Conservation (phyloP, 2,329 filamentous ascomycete genomes). For the Fusarium sp. region DNA sequence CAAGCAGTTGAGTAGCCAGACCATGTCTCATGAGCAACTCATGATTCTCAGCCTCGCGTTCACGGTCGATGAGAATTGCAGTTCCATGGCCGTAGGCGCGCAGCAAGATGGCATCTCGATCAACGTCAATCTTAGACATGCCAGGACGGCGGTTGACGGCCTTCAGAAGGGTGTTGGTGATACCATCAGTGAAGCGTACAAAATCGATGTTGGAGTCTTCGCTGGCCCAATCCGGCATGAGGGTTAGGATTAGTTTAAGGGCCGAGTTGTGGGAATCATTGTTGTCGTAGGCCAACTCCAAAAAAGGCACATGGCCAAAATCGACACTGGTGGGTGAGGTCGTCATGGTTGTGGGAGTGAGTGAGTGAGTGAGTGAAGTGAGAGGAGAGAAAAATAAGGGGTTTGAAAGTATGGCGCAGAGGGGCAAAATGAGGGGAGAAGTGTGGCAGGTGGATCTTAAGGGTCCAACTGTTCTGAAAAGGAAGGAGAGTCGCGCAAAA, state of each 20-base stretch:
- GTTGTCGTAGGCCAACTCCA: slow-evolving; percentile 82
- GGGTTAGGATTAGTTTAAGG: slow-evolving; percentile 78
- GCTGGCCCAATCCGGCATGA: slow-evolving; percentile 85
- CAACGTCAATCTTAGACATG: slow-evolving; percentile 76
- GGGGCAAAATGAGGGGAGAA: slow-evolving; percentile 14
- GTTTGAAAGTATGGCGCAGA: slow-evolving; percentile 18
- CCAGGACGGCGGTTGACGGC: slow-evolving; percentile 75
- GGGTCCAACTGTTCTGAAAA: slow-evolving; percentile 13
- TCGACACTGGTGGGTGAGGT: slow-evolving; percentile 49
- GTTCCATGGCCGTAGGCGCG: slow-evolving; percentile 95
- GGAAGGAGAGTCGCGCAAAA: slow-evolving; percentile 3
- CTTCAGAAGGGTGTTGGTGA: slow-evolving; percentile 93
- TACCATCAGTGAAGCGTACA: slow-evolving; percentile 94
- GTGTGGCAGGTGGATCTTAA: slow-evolving; percentile 15
- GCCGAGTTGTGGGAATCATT: slow-evolving; percentile 82
- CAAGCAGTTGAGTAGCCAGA: slow-evolving; percentile 87
- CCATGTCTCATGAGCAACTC: slow-evolving; percentile 84
- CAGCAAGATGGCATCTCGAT: slow-evolving; percentile 86
- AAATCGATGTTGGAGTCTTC: slow-evolving; percentile 82
- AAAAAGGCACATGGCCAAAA: slow-evolving; percentile 65
- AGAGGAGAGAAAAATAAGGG: slow-evolving; percentile 20
- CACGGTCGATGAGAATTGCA: slow-evolving; percentile 93
- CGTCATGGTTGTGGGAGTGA: slow-evolving; percentile 47
- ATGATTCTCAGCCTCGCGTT: slow-evolving; percentile 83
- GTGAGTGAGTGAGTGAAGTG: slow-evolving; percentile 1